These are phyloP conservation scores for Sedum album DNA, from an alignment of 164 flowering plant genomes.

Conservation along the genomic window DNA sequence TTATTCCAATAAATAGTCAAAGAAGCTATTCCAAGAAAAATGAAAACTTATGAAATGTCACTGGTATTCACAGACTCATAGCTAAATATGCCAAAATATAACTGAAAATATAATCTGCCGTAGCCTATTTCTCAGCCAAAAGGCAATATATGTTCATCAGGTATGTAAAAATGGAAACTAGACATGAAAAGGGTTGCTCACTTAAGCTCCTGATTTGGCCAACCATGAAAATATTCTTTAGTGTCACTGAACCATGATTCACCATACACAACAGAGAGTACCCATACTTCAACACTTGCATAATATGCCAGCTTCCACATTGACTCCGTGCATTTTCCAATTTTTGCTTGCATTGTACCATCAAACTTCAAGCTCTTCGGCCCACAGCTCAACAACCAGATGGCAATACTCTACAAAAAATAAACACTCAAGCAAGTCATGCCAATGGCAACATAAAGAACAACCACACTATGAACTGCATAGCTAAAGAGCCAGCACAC, in stretches of 20 bases:
- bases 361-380: conserved; percentile 26
- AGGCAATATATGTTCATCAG: no score
- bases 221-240: conserved; percentile 15
- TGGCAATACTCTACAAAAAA: conserved; percentile 52
- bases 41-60: no score
- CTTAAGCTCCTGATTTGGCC: no score
- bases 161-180: no score
- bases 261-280: conserved; percentile 36
- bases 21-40: no score
- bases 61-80: no score
- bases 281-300: conserved; percentile 44
- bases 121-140: no score
- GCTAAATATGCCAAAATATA: no score
- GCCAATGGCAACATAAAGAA: not conserved
- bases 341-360: conserved; percentile 42
- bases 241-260: conserved; percentile 77
- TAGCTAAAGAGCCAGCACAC: no score
- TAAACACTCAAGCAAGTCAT: not conserved
- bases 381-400: conserved; percentile 41
- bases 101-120: no score
- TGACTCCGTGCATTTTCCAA: conserved; percentile 76
- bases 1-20: no score
- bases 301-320: conserved; percentile 90
- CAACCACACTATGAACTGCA: not conserved
- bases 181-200: no score